These are phyloP conservation scores for Alternaria sp. DNA, from an alignment of 2,329 filamentous ascomycete genomes.

Conservation along the genomic window DNA sequence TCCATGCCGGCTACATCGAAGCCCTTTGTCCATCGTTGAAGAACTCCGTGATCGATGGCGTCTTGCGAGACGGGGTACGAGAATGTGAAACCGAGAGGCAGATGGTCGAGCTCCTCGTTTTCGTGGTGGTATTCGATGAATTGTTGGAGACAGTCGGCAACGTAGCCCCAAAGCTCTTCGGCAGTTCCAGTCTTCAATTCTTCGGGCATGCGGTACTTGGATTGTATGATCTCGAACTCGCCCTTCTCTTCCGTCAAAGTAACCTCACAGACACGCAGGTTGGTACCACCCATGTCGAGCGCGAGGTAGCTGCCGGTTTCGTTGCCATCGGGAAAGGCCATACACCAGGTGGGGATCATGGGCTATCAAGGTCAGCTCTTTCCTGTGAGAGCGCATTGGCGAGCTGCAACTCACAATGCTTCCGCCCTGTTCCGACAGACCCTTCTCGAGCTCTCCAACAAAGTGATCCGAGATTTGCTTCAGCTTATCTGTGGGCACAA, in stretches of 20 bases:
- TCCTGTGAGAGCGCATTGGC: constrained; percentile 91
- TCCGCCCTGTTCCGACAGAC: constrained; percentile 84
- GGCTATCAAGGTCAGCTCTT: constrained; percentile 69
- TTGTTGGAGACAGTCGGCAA: constrained; percentile 90
- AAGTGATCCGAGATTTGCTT: constrained; percentile 94
- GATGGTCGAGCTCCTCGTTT: constrained; percentile 66
- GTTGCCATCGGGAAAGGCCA: constrained; percentile 85
- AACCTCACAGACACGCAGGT: constrained; percentile 94
- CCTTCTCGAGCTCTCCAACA: constrained; percentile 84
- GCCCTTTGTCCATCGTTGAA: constrained; percentile 97
- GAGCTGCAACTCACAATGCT: constrained; percentile 75
- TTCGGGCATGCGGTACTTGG: constrained; percentile 94
- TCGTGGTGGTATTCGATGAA: constrained; percentile 90
- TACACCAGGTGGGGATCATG: constrained; percentile 98
- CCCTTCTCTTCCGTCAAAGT: constrained; percentile 86
- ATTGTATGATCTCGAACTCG: constrained; percentile 95
- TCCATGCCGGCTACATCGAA: constrained; percentile 95
- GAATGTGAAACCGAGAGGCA: constrained; percentile 94
- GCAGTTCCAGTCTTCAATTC: constrained; percentile 87
- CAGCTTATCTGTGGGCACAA: constrained; percentile 77
- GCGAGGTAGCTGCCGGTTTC: constrained; percentile 90
- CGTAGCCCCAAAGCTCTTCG: constrained; percentile 93
- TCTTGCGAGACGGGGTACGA: constrained; percentile 94
- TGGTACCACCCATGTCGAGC: constrained; percentile 96
- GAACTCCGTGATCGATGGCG: constrained; percentile 89